Conservation (phyloP, 768 basidiomycete species). For the Termitomyces sp. region DNA sequence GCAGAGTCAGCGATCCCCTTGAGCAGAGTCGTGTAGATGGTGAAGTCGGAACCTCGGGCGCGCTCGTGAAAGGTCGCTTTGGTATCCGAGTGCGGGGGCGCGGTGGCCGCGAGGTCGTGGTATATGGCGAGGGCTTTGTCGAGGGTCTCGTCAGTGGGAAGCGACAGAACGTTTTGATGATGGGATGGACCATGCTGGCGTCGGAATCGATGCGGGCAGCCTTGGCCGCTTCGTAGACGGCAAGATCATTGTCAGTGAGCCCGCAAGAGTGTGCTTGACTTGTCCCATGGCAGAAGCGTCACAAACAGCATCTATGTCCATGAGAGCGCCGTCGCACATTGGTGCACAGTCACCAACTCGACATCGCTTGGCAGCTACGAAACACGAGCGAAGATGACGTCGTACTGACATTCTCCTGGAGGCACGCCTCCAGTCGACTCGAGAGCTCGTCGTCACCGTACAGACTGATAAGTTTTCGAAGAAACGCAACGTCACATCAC, state of each 20-base stretch:
- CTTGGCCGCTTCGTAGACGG: constrained; percentile 45
- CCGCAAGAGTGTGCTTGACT: constrained; percentile 41
- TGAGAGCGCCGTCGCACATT: constrained; percentile 33
- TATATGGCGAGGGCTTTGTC: constrained; percentile 54
- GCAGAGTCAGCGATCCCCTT: constrained; percentile 40
- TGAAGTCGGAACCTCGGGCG: constrained; percentile 40
- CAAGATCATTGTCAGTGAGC: constrained; percentile 36
- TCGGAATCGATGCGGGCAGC: constrained; percentile 41
- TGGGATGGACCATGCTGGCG: constrained; percentile 45
- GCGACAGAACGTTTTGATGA: constrained; percentile 48
- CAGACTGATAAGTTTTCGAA: constrained; percentile 36
- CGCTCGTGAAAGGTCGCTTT: constrained; percentile 22
- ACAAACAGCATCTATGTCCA: constrained; percentile 61
- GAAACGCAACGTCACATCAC: constrained; percentile 43
- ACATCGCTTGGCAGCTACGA: constrained; percentile 12
- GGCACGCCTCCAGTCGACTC: constrained; percentile 22
- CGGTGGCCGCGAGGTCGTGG: constrained; percentile 34
- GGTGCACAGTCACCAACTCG: constrained; percentile 8
- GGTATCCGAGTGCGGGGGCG: constrained; percentile 18
- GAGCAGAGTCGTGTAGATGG: constrained; percentile 51
- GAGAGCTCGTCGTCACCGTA: constrained; percentile 22
- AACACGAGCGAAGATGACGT: not conserved
- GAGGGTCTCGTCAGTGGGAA: constrained; percentile 35
- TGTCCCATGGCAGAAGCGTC: constrained; percentile 47
- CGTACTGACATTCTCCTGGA: constrained; percentile 13